These are phyloP conservation scores for Paraglomus brasilianum DNA, from an alignment of 192 early-diverging fungal genomes.

Conservation along the genomic window DNA sequence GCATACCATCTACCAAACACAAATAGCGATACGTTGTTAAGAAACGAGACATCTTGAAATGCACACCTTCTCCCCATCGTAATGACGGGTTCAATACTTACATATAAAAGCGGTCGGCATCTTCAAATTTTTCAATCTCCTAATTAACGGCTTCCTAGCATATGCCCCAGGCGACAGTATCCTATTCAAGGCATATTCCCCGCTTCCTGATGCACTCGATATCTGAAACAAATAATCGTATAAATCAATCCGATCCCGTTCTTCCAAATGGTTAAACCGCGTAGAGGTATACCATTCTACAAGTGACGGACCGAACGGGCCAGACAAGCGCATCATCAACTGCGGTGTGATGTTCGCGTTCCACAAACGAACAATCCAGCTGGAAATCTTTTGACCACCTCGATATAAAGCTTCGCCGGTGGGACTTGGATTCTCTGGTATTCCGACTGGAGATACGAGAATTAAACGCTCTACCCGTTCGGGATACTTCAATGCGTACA, in stretches of 20 bases:
- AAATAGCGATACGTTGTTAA: background rate
- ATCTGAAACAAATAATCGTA: conserved; percentile 84
- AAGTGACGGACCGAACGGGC: conserved; percentile 75
- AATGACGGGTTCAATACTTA: conserved; percentile 27
- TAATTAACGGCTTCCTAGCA: conserved; percentile 73
- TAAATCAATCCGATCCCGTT: conserved; percentile 63
- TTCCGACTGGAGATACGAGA: conserved; percentile 59
- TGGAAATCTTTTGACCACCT: conserved; percentile 31
- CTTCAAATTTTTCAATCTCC: conserved; percentile 55
- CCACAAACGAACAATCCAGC: conserved; percentile 62
- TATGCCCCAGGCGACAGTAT: conserved; percentile 80
- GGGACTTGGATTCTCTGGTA: conserved; percentile 58
- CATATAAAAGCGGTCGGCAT: conserved; percentile 79
- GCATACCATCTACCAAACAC: conserved; percentile 56
- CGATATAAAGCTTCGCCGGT: conserved; percentile 8
- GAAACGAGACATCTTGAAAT: background rate
- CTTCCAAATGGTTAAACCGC: conserved; percentile 66
- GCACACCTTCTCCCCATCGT: background rate
- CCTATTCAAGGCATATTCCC: conserved; percentile 78
- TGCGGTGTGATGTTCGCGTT: conserved; percentile 78
- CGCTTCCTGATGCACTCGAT: conserved; percentile 69
- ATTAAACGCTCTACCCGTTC: conserved; percentile 83
- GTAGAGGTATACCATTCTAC: conserved; percentile 54
- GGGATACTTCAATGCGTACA: conserved; percentile 88
- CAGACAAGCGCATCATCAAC: conserved; percentile 69